Evolutionary conservation across 345 rosid species (phyloP).

Genomic region (Jatropha curcas): DNA sequence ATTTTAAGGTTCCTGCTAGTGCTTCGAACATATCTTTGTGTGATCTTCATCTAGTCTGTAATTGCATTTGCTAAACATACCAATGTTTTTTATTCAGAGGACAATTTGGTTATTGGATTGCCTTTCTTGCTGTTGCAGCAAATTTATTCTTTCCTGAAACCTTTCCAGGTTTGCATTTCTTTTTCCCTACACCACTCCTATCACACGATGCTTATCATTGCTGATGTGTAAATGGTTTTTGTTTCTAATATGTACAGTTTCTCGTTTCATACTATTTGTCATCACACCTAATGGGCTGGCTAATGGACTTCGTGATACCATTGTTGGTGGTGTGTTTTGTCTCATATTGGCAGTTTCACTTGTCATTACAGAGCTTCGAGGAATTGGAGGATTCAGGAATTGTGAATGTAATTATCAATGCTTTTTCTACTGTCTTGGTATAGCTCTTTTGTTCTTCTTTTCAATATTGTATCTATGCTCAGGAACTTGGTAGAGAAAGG

Average conservation of each 20-base stretch:
- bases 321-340: constrained; percentile 42
- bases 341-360: constrained; percentile 33
- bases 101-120: constrained; percentile 51
- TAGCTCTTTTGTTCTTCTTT: constrained; percentile 37
- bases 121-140: constrained; percentile 43
- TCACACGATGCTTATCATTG: neutral
- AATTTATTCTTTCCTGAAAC: constrained; percentile 45
- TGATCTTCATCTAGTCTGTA: neutral
- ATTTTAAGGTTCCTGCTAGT: constrained; percentile 40
- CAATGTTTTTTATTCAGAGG: constrained; percentile 38
- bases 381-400: constrained; percentile 22
- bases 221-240: neutral
- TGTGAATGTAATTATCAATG: constrained; percentile 26
- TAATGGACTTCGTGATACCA: constrained; percentile 39
- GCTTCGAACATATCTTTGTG: neutral
- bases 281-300: constrained; percentile 41
- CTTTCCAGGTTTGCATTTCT: constrained; percentile 35
- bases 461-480: constrained; percentile 29
- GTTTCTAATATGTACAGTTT: neutral
- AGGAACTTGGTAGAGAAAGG: constrained; percentile 23
- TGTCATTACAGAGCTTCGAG: constrained; percentile 33
- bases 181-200: neutral
- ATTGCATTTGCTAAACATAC: neutral
- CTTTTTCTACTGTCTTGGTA: constrained; percentile 33
- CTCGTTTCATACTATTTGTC: constrained; percentile 41